Percentiles rank a stretch among this genome's conserved stretches.
Conservation (phyloP, 306 rosid genomes). For the Macrotyloma uniflorum region DNA sequence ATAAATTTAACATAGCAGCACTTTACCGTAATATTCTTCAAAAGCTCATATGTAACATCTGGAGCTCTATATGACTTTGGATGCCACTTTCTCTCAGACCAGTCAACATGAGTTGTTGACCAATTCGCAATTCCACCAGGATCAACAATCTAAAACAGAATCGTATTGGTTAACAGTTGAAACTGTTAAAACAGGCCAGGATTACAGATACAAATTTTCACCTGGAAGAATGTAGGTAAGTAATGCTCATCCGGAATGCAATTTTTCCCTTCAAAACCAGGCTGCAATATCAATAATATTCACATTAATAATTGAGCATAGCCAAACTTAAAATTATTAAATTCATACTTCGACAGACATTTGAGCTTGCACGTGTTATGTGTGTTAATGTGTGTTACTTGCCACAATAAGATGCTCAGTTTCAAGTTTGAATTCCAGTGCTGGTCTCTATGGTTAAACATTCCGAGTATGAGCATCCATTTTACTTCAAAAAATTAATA, state of each 20-base stretch:
- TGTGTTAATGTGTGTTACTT: too few species aligned
- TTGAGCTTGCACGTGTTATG: too few species aligned
- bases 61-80: constrained; percentile 71
- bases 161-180: constrained; percentile 23
- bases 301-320: constrained; percentile 25
- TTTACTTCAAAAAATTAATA: not conserved
- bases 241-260: constrained; percentile 98
- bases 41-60: constrained; percentile 67
- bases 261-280: constrained; percentile 84
- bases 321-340: not conserved
- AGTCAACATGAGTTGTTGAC: constrained; percentile 95
- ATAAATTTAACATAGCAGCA: not conserved
- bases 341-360: not conserved
- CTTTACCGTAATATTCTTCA: constrained; percentile 80
- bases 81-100: constrained; percentile 99
- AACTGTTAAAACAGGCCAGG: not conserved
- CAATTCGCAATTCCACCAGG: constrained; percentile 94
- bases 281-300: constrained; percentile 63
- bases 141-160: constrained; percentile 62
- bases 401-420: too few species aligned
- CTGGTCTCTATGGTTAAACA: constrained; percentile 14
- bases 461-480: not conserved
- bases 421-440: too few species aligned
- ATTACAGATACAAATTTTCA: constrained; percentile 42
- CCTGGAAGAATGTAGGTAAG: constrained; percentile 88